A percentile compares a stretch with the other conserved stretches of the same genome.
These are phyloP conservation scores for Phoma sp. DNA, from an alignment of 2,329 filamentous ascomycete species.

Conservation along the genomic window DNA sequence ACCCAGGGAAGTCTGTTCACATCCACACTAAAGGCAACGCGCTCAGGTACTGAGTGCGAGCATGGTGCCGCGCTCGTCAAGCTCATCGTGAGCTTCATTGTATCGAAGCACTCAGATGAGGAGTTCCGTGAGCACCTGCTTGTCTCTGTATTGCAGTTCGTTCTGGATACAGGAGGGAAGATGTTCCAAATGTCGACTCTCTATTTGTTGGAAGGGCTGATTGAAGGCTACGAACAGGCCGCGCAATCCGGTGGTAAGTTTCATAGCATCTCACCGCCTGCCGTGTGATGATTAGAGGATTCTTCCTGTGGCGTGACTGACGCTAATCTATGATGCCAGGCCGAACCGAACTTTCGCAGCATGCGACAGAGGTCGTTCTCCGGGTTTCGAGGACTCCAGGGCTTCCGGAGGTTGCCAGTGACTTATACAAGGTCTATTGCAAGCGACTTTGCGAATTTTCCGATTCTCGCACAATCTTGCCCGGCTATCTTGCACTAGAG, in stretches of 20 bases:
- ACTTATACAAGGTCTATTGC: slow-evolving; percentile 46
- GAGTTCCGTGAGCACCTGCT: slow-evolving; percentile 31
- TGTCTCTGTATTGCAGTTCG: slow-evolving; percentile 43
- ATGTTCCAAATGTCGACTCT: slow-evolving; percentile 53
- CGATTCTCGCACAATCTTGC: slow-evolving; percentile 13
- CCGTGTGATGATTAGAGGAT: background rate
- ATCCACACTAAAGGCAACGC: slow-evolving; percentile 43
- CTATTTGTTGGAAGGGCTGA: slow-evolving; percentile 54
- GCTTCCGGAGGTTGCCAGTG: slow-evolving; percentile 54
- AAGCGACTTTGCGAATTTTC: slow-evolving; percentile 33
- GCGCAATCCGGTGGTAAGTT: slow-evolving; percentile 1
- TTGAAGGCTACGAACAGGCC: slow-evolving; percentile 36
- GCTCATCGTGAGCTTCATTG: slow-evolving; percentile 46
- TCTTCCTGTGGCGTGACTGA: background rate
- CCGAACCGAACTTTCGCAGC: slow-evolving; percentile 20
- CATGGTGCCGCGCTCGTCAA: slow-evolving; percentile 52
- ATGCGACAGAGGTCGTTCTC: slow-evolving; percentile 45
- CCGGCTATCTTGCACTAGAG: slow-evolving; percentile 28
- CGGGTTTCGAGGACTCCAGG: slow-evolving; percentile 48
- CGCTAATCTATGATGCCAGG: background rate
- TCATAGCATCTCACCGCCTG: background rate
- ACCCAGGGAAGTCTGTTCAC: slow-evolving; percentile 56
- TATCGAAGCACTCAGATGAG: slow-evolving; percentile 7
- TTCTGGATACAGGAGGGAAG: slow-evolving; percentile 43
- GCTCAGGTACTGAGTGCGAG: slow-evolving; percentile 41